These are phyloP conservation scores for Limonium bicolor DNA, from an alignment of 148 eudicot genomes.

Conservation along the genomic window DNA sequence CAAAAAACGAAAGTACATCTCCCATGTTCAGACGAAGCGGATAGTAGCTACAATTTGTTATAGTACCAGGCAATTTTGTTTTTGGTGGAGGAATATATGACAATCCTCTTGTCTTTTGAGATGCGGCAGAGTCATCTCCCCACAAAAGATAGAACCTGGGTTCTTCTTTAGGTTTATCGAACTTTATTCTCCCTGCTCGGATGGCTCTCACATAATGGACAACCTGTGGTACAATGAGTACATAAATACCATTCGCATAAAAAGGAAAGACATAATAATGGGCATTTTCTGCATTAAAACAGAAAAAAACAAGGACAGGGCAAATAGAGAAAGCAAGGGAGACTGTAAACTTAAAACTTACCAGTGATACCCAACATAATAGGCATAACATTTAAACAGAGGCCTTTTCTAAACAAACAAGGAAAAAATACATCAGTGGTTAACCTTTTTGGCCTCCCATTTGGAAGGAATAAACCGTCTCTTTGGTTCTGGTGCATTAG, in stretches of 20 bases:
- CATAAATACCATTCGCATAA: too few relatives aligned
- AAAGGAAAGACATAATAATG: too few relatives aligned
- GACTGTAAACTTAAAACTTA: too few relatives aligned
- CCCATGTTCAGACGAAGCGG: too few relatives aligned
- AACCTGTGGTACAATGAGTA: constrained; percentile 51
- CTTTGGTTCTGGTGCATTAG: constrained; percentile 90
- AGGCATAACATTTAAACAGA: neutral
- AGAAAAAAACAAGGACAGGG: neutral
- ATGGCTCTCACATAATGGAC: constrained; percentile 48
- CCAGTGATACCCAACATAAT: too few relatives aligned
- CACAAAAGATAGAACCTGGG: constrained; percentile 43
- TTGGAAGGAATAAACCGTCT: constrained; percentile 85
- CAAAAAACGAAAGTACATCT: too few relatives aligned
- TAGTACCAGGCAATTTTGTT: constrained; percentile 66
- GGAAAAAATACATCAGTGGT: neutral
- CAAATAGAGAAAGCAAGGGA: too few relatives aligned
- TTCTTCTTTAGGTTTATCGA: constrained; percentile 83
- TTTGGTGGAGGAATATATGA: constrained; percentile 92
- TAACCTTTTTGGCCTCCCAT: constrained; percentile 70
- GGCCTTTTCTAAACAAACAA: neutral
- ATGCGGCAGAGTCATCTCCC: constrained; percentile 59
- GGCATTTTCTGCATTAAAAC: neutral
- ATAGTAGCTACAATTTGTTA: too few relatives aligned
- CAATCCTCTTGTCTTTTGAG: constrained; percentile 56
- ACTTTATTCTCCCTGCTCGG: constrained; percentile 68